Evolutionary conservation across 139 green algal species (phyloP).

Genomic region (Chlorella sp.): DNA sequence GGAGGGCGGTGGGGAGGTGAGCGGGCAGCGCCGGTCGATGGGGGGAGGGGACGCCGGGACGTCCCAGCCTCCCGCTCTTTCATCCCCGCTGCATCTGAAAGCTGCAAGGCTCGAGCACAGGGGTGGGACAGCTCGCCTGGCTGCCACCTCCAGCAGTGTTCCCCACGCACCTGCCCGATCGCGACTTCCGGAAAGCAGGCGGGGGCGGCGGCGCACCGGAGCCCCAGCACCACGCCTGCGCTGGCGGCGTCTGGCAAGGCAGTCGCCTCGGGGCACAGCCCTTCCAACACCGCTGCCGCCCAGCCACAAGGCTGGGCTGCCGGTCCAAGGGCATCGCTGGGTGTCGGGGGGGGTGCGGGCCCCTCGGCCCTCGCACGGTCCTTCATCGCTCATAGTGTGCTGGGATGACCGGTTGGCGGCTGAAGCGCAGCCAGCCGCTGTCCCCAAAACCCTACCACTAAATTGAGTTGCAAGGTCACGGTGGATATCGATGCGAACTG

Average conservation of each 20-base stretch:
- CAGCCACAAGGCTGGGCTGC: background rate
- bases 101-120: background rate
- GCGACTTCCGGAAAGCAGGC: conserved; percentile 2
- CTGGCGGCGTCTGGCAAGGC: background rate
- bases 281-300: background rate
- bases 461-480: no score
- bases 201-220: background rate
- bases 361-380: no score
- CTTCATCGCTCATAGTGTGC: no score
- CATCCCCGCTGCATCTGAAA: background rate
- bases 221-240: background rate
- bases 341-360: no score
- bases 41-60: no score
- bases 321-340: background rate
- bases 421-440: no score
- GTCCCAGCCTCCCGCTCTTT: background rate
- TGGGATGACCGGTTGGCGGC: no score
- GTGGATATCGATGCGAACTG: no score
- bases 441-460: no score
- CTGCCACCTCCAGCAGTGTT: background rate
- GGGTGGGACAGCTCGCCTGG: background rate
- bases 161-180: background rate
- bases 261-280: background rate
- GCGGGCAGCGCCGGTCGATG: no score
- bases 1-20: background rate